Base-by-base conservation (phyloP, 192 early-diverging fungal species). In the Coemansia asiatica region DNA sequence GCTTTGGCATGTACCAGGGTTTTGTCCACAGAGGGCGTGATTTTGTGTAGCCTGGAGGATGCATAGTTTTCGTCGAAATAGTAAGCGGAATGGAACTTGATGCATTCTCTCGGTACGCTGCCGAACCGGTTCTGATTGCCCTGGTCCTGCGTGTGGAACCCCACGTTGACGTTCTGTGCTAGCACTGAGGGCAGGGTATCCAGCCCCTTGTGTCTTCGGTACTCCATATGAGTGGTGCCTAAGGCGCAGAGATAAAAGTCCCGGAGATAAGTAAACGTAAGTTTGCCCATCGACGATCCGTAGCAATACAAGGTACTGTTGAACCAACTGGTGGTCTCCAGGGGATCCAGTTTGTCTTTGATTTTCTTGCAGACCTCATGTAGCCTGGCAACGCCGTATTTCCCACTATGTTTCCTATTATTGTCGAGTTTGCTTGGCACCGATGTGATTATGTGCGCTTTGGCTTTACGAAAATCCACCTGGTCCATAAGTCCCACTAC, bases 401-500 rank as follows among this genome's bases (percentile, higher is more conserved):
- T 65, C 9, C 81, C 61, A 0, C 73, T 36, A 27, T 66, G 68
- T 7, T 57, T 46, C 9, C 46, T 67, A 9, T 35, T 26, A 1
- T 81, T 73, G 4, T 65, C 69, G 44, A 57, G 68, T 1, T 72
- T 40, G 2, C 84, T 76, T 0, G 85, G 84, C 12, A 88, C 84
- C 0, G 87, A 82, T 0, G 86, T 82, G 4, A 90, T 68, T 23
- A 88, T 64, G 27, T 84, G 81, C 1, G 76, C 85, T 49, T 76
- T 85, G n/a, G 84, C 87, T 2, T 71, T 56, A 6, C 71, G 63
- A 58, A 85, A 81, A 31, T 90, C 83, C 47, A 85, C 71, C 4
- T 60, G 44, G 15, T 47, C 27, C 5, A 90, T 7, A 15, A 79
- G 76, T 6, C 65, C 49, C 1, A 79, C 69, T 0, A 87, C 79